Percentiles rank a stretch among this genome's conserved stretches.
Conservation (phyloP, 495 filamentous ascomycete species). For the Penicillium taxi region DNA sequence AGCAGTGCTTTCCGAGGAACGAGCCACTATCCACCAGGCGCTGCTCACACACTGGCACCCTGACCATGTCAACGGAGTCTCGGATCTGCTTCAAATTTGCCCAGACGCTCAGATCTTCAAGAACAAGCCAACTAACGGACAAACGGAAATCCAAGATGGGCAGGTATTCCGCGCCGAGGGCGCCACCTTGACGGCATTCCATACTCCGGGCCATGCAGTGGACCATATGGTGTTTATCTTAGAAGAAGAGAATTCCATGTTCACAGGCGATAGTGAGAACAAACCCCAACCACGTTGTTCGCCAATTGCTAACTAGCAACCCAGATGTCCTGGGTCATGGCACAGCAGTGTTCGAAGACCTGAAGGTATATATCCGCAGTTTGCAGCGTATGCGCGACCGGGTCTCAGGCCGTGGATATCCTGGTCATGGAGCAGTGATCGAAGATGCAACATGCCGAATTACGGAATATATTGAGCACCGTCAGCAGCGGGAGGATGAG, state of each 20-base stretch:
- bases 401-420: slow-evolving; percentile 68
- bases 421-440: slow-evolving; percentile 76
- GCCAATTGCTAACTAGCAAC: background rate
- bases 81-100: slow-evolving; percentile 54
- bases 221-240: slow-evolving; percentile 76
- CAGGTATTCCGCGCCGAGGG: slow-evolving; percentile 69
- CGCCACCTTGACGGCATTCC: slow-evolving; percentile 62
- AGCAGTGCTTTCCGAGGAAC: slow-evolving; percentile 54
- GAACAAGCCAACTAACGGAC: slow-evolving; percentile 33
- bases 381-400: slow-evolving; percentile 60
- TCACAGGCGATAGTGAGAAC: slow-evolving; percentile 73
- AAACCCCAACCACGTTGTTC: background rate
- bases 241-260: slow-evolving; percentile 72
- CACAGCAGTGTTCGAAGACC: slow-evolving; percentile 84
- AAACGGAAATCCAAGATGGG: slow-evolving; percentile 53
- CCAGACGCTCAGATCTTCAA: slow-evolving; percentile 50
- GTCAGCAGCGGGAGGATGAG: slow-evolving; percentile 72
- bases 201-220: slow-evolving; percentile 77
- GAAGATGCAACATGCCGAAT: slow-evolving; percentile 58
- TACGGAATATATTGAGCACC: slow-evolving; percentile 73
- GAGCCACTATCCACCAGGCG: slow-evolving; percentile 52
- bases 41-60: slow-evolving; percentile 87
- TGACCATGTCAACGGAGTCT: slow-evolving; percentile 73
- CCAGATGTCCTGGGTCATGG: slow-evolving; percentile 81
- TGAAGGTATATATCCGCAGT: slow-evolving; percentile 62